These are phyloP conservation scores for Colletotrichum sp. DNA, from an alignment of 2,329 filamentous ascomycete species.

Conservation along the genomic window DNA sequence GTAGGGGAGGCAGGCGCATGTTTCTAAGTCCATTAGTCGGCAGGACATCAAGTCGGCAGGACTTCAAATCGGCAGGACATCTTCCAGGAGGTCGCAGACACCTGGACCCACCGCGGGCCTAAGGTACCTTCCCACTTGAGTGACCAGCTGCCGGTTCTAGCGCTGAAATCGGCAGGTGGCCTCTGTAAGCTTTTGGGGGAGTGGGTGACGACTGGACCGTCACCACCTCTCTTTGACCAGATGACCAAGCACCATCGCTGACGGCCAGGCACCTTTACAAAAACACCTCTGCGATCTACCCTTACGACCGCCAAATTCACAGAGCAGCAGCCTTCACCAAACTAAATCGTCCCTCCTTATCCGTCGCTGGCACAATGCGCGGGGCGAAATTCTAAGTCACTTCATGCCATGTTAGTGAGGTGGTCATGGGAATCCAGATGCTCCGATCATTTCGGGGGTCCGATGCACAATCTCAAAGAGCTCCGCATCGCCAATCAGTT, in stretches of 20 bases:
- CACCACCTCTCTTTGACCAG: not conserved
- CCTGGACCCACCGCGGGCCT: too few species aligned
- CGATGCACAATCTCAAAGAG: not conserved
- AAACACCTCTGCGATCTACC: not conserved
- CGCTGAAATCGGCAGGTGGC: too few species aligned
- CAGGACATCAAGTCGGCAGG: too few species aligned
- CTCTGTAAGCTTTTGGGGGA: not conserved
- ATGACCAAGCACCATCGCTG: not conserved
- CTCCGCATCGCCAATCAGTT: not conserved
- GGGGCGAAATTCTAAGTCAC: not conserved
- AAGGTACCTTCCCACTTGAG: not conserved
- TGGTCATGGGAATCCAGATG: not conserved
- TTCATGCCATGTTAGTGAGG: not conserved
- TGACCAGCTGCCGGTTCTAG: too few species aligned
- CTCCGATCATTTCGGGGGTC: not conserved
- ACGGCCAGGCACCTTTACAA: not conserved
- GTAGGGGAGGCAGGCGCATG: too few species aligned
- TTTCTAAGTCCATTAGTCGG: too few species aligned
- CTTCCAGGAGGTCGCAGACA: too few species aligned
- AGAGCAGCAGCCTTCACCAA: not conserved
- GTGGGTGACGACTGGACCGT: not conserved
- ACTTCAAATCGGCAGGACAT: too few species aligned
- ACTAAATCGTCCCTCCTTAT: not conserved
- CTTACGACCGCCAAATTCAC: not conserved
- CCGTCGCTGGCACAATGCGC: not conserved